These are phyloP conservation scores for Schizonepeta tenuifolia DNA, from an alignment of 257 asterid species.

Conservation along the genomic window DNA sequence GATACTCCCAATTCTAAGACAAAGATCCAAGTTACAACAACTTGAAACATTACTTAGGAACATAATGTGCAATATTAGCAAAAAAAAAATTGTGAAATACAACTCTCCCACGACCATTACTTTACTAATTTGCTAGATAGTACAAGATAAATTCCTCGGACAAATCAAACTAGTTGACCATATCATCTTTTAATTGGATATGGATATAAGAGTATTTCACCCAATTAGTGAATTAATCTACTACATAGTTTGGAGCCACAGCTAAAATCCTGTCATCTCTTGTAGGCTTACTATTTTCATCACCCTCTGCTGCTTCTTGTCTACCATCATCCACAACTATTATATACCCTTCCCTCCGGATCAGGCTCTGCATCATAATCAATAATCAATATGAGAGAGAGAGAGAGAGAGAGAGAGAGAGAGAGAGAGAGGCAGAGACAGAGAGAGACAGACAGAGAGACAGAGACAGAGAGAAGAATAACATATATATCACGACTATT, in stretches of 20 bases:
- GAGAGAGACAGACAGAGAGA: no score
- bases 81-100: no score
- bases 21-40: no score
- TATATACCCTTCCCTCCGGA: constrained; percentile 86
- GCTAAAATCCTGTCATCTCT: constrained; percentile 84
- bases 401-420: neutral
- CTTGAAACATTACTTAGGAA: no score
- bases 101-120: no score
- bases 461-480: neutral
- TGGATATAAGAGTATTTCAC: no score
- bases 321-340: constrained; percentile 89
- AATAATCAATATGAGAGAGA: neutral
- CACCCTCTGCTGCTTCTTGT: constrained; percentile 56
- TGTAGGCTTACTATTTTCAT: constrained; percentile 53
- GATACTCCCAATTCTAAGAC: no score
- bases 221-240: constrained; percentile 45
- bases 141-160: neutral
- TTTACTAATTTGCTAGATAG: neutral
- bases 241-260: constrained; percentile 87
- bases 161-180: neutral
- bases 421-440: neutral
- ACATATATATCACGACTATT: neutral
- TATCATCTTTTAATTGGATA: no score
- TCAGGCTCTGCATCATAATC: constrained; percentile 66
- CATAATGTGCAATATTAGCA: no score